A percentile compares a stretch with the other conserved stretches of the same genome.
Evolutionary conservation across 78 protist genomes (phyloP).

Genomic region (Dictyostelium firmibasis): DNA sequence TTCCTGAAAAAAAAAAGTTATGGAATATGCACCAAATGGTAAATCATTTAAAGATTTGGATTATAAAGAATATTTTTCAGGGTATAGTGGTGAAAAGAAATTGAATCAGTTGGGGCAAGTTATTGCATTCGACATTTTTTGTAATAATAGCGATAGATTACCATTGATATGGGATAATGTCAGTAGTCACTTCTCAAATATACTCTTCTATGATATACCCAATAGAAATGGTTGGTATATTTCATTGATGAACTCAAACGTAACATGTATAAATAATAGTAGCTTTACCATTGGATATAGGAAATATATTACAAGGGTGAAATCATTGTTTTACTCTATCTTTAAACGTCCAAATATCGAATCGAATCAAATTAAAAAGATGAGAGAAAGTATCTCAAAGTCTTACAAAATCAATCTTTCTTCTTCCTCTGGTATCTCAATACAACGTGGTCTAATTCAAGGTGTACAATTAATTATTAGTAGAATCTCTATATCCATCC

Average conservation of each 20-base stretch:
- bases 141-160: constrained; percentile 46
- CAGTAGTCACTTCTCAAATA: constrained; percentile 7
- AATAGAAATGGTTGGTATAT: constrained; percentile 23
- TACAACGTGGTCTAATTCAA: constrained; percentile 23
- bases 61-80: constrained; percentile 24
- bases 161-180: constrained; percentile 26
- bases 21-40: constrained; percentile 34
- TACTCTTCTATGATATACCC: constrained; percentile 36
- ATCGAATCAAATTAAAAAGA: constrained; percentile 10
- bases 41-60: constrained; percentile 31
- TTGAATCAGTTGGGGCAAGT: constrained; percentile 44
- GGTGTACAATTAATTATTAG: constrained; percentile 37
- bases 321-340: constrained; percentile 18
- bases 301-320: constrained; percentile 9
- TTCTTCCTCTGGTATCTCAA: not conserved
- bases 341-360: constrained; percentile 25
- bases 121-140: constrained; percentile 49
- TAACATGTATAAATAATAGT: constrained; percentile 41
- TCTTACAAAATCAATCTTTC: not conserved
- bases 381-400: constrained; percentile 32
- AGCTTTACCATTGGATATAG: constrained; percentile 31
- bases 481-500: not conserved
- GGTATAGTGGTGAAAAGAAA: constrained; percentile 39
- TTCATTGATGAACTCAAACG: constrained; percentile 19
- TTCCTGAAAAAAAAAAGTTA: not conserved